A percentile compares a stretch with the other conserved stretches of the same genome.
These are phyloP conservation scores for Aaosphaeria pasadenensis DNA, from an alignment of 2,329 filamentous ascomycete species.

Conservation along the genomic window DNA sequence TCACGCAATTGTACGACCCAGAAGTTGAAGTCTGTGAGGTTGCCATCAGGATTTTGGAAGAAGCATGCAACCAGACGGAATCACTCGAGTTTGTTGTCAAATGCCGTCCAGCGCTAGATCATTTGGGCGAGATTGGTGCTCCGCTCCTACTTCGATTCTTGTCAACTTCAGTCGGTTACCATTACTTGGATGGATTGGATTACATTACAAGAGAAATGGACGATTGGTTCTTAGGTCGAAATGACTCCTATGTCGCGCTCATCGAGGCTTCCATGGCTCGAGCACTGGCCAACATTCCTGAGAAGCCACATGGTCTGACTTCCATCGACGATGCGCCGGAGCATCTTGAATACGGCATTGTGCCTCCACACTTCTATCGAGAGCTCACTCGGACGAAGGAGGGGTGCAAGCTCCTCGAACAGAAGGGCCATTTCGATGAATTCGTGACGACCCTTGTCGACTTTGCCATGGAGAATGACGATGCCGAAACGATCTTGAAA, in stretches of 20 bases:
- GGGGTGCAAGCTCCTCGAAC: constrained; percentile 82
- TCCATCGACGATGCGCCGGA: constrained; percentile 46
- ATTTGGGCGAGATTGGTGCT: constrained; percentile 93
- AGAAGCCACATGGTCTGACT: constrained; percentile 52
- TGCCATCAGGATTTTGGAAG: constrained; percentile 94
- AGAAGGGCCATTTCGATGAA: constrained; percentile 95
- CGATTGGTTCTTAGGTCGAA: constrained; percentile 96
- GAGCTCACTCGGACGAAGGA: constrained; percentile 91
- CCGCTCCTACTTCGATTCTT: constrained; percentile 88
- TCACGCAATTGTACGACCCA: constrained; percentile 97
- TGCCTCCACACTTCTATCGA: constrained; percentile 97
- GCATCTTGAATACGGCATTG: constrained; percentile 52
- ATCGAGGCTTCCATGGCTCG: constrained; percentile 94
- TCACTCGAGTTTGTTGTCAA: constrained; percentile 96
- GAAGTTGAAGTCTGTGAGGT: constrained; percentile 96
- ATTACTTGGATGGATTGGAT: constrained; percentile 93
- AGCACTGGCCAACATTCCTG: constrained; percentile 64
- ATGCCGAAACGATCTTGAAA: constrained; percentile 81
- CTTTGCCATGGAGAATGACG: constrained; percentile 79
- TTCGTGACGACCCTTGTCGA: constrained; percentile 88
- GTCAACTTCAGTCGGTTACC: constrained; percentile 94
- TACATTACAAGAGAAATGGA: constrained; percentile 99
- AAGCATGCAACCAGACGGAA: constrained; percentile 88
- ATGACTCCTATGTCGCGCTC: constrained; percentile 90
- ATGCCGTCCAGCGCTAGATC: constrained; percentile 89